phyloP scores from a whole-genome alignment of 768 basidiomycete genomes.

The Tricholoma bakamatsutake region DNA sequence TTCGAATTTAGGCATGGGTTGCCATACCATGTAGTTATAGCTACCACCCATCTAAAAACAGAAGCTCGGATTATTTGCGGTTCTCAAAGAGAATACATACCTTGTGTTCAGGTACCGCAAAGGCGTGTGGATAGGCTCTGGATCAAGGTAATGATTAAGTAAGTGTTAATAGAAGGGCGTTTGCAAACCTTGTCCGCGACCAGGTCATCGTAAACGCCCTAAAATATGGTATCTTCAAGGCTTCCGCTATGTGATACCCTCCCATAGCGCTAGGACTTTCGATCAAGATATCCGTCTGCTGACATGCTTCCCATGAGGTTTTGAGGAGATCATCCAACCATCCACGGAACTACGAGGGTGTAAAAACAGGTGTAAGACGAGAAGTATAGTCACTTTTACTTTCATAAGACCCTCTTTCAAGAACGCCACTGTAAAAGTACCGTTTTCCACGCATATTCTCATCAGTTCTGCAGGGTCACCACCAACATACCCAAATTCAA shows the following conservation, averaged over 20 bases:
- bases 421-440: slow-evolving; percentile 94
- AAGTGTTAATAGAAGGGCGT: slow-evolving; percentile 1
- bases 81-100: slow-evolving; percentile 25
- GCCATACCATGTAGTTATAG: slow-evolving; percentile 93
- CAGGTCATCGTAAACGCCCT: slow-evolving; percentile 98
- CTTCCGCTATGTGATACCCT: slow-evolving; percentile 95
- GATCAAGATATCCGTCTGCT: slow-evolving; percentile 86
- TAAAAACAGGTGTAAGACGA: background rate
- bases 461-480: slow-evolving; percentile 97
- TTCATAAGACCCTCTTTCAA: slow-evolving; percentile 86
- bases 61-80: slow-evolving; percentile 3
- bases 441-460: slow-evolving; percentile 97
- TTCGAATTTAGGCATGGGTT: background rate
- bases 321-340: slow-evolving; percentile 96
- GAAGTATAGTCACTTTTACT: slow-evolving; percentile 34
- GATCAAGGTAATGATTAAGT: background rate
- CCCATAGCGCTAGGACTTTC: slow-evolving; percentile 98
- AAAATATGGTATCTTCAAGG: slow-evolving; percentile 88
- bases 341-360: slow-evolving; percentile 71
- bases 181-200: slow-evolving; percentile 75
- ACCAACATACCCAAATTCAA: slow-evolving; percentile 90
- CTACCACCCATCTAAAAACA: slow-evolving; percentile 81
- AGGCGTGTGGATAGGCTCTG: slow-evolving; percentile 95
- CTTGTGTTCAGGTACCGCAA: slow-evolving; percentile 95
- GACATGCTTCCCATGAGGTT: slow-evolving; percentile 96